A percentile compares a stretch with the other conserved stretches of the same genome.
Conservation (phyloP, 2,329 filamentous ascomycete genomes). For the Fusarium sp. region DNA sequence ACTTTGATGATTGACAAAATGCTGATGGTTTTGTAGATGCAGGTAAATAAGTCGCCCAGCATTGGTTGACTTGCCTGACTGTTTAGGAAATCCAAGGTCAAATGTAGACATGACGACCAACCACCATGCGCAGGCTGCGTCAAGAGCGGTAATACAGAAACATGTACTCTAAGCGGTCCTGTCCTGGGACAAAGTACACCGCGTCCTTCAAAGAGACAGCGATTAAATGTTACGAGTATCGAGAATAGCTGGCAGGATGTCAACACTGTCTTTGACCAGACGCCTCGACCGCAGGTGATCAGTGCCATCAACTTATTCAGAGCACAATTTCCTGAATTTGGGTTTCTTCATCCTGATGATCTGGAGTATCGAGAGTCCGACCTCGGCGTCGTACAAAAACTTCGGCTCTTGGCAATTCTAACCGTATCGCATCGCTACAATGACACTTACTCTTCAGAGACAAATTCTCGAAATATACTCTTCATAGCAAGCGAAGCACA, state of each 20-base stretch:
- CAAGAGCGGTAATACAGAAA: slow-evolving; percentile 29
- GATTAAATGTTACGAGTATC: not conserved
- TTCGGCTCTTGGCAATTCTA: slow-evolving; percentile 32
- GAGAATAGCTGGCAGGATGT: slow-evolving; percentile 7
- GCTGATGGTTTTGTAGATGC: slow-evolving; percentile 28
- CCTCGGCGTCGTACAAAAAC: slow-evolving; percentile 14
- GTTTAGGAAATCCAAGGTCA: slow-evolving; percentile 42
- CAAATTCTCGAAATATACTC: not conserved
- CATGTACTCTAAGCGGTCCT: slow-evolving; percentile 38
- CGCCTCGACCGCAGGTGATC: slow-evolving; percentile 6
- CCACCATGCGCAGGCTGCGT: slow-evolving; percentile 39
- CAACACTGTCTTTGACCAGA: slow-evolving; percentile 12
- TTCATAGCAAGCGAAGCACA: slow-evolving; percentile 32
- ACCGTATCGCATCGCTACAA: slow-evolving; percentile 33
- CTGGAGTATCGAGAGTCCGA: slow-evolving; percentile 32
- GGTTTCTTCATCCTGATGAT: slow-evolving; percentile 41
- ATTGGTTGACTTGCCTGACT: not conserved
- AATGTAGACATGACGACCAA: slow-evolving; percentile 41
- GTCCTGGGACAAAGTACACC: not conserved
- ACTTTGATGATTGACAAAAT: fast-evolving
- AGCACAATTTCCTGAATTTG: slow-evolving; percentile 43
- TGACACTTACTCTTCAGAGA: not conserved
- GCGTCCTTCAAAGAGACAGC: slow-evolving; percentile 24
- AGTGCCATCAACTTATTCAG: slow-evolving; percentile 28
- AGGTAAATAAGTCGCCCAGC: slow-evolving; percentile 20